Base-by-base conservation (phyloP, 2,329 filamentous ascomycete genomes). In the Cladosporium sp. region DNA sequence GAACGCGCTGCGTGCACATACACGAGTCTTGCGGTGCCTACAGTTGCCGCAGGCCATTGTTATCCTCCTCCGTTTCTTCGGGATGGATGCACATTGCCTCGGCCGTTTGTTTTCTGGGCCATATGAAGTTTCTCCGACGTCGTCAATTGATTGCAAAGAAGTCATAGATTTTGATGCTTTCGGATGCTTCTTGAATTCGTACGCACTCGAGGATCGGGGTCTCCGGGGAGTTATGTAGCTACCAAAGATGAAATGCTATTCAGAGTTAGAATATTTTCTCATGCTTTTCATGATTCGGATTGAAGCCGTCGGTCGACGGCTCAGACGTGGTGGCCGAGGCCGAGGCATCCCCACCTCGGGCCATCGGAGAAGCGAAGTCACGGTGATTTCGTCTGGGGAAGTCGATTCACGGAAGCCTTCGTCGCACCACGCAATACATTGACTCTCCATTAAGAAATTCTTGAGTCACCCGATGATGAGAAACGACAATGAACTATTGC, bases 41-140 rank as follows among this genome's bases (percentile, higher is more conserved):
- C 64, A 70, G 1, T 71, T 78, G 1, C 15, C 57, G 50, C 58
- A 62, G 20, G 61, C 61, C 17, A 63, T 40, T 19, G 56, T 57
- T 20, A 51, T 32, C 17, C 48, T 35, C 32, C 48, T 28, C 22
- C 48, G 28, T 51, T 51, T 51, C 6, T 45, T 45, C 25, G 42
- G 20, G 22, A 20, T 20, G 20, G 42, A 25, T 24, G 42, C 9
- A n/a, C n/a, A 45, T 25, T 24, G 19, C 42, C 39, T 22, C 22
- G 42, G 10, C 42, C 42, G 22, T 19, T 44, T 19, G 13, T 44
- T 5, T n/a, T 22, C 19, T 24, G 42, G 42, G 9, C 9, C 12
- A 36, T 13, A 13, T 3, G 5, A 12, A 3, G 5, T 13, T 36
- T 36, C 10, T 13, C 12, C 34, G 34, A 4, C 34, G 34, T 4